Conservation (phyloP, 805 yeast species). For the fission yeast (Schizosaccharomyces pombe) region DNA sequence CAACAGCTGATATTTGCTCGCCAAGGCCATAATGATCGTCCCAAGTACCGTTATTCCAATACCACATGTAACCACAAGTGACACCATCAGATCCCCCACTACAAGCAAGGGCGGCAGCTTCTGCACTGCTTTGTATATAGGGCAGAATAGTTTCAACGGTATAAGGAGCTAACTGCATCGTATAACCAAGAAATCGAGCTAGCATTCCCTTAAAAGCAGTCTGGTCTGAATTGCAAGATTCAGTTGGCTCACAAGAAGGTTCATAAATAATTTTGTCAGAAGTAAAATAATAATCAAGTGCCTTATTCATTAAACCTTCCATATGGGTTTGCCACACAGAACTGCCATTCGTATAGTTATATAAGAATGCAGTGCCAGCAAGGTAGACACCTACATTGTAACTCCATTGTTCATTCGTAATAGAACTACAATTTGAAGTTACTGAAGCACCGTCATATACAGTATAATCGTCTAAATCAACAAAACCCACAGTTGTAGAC, state of each 20-base stretch:
- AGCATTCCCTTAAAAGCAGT: slow-evolving; percentile 51
- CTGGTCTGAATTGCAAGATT: slow-evolving; percentile 46
- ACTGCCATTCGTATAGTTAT: slow-evolving; percentile 34
- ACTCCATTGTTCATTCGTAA: slow-evolving; percentile 41
- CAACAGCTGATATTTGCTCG: slow-evolving; percentile 63
- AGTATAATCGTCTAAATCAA: slow-evolving; percentile 15
- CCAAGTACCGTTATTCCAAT: slow-evolving; percentile 22
- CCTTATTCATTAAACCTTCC: slow-evolving; percentile 22
- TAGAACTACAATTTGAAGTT: slow-evolving; percentile 20
- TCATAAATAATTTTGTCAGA: slow-evolving; percentile 38
- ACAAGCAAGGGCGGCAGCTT: slow-evolving; percentile 57
- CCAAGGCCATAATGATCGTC: slow-evolving; percentile 58
- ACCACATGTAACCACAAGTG: slow-evolving; percentile 67
- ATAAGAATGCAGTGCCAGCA: slow-evolving; percentile 46
- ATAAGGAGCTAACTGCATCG: slow-evolving; percentile 36
- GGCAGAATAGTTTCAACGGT: slow-evolving; percentile 25
- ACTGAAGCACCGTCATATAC: slow-evolving; percentile 51
- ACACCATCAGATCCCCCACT: slow-evolving; percentile 59
- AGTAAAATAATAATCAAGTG: slow-evolving; percentile 22
- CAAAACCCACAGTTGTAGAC: slow-evolving; percentile 29
- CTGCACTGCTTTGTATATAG: slow-evolving; percentile 29
- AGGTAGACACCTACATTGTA: slow-evolving; percentile 50
- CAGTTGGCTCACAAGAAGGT: slow-evolving; percentile 40
- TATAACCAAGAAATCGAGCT: slow-evolving; percentile 38
- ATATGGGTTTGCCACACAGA: slow-evolving; percentile 34